A percentile compares a stretch with the other conserved stretches of the same genome.
These are phyloP conservation scores for Geotrichum macrosporum DNA, from an alignment of 1,139 yeast genomes.

Conservation along the genomic window DNA sequence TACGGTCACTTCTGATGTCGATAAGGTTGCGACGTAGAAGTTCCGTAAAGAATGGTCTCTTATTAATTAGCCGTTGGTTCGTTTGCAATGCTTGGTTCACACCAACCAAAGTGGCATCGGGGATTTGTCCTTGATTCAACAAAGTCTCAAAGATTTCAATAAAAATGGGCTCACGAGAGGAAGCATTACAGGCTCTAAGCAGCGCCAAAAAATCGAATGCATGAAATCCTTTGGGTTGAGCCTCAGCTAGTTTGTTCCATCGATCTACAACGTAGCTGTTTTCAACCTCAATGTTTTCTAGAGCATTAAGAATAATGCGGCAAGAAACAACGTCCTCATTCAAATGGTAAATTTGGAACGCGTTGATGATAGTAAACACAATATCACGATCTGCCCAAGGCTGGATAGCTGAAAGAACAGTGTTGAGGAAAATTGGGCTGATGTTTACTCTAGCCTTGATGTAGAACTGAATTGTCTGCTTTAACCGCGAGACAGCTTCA, in stretches of 20 bases:
- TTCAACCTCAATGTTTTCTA: constrained; percentile 60
- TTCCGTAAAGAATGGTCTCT: constrained; percentile 13
- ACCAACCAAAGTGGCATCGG: constrained; percentile 12
- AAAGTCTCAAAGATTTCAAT: constrained; percentile 18
- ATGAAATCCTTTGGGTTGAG: constrained; percentile 50
- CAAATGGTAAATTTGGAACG: constrained; percentile 57
- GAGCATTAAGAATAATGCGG: constrained; percentile 71
- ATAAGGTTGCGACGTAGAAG: constrained; percentile 19
- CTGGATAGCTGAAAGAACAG: constrained; percentile 62
- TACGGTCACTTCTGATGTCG: constrained; percentile 15
- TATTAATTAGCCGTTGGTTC: constrained; percentile 14
- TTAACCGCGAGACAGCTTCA: constrained; percentile 56
- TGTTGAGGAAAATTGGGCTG: constrained; percentile 69
- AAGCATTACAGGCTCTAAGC: constrained; percentile 32
- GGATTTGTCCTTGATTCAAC: constrained; percentile 10
- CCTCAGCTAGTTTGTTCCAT: constrained; percentile 16
- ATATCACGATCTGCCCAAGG: constrained; percentile 66
- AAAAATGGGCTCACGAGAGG: constrained; percentile 19
- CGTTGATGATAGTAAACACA: constrained; percentile 58
- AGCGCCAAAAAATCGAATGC: constrained; percentile 87
- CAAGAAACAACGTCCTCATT: constrained; percentile 65
- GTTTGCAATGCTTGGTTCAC: constrained; percentile 11
- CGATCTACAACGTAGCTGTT: constrained; percentile 48
- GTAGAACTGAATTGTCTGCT: constrained; percentile 55
- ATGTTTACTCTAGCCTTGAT: constrained; percentile 56